phyloP scores from a whole-genome alignment of 192 early-diverging fungal genomes.

The Backusella psychrophila region DNA sequence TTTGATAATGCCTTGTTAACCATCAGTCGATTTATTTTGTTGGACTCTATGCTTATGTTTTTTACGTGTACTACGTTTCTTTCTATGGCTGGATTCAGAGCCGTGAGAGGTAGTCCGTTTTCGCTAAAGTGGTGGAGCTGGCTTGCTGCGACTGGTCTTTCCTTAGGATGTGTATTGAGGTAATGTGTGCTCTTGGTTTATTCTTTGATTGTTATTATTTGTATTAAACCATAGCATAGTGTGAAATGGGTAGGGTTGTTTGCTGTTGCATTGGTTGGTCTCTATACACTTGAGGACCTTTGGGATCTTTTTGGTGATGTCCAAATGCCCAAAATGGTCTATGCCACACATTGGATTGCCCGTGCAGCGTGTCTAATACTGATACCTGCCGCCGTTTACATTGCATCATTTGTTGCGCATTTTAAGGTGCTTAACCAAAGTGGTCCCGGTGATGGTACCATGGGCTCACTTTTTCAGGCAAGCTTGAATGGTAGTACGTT shows the following conservation, averaged over 20 bases:
- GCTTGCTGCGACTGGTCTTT: slow-evolving; percentile 79
- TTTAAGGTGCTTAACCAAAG: slow-evolving; percentile 80
- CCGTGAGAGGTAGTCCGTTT: slow-evolving; percentile 53
- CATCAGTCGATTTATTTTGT: slow-evolving; percentile 39
- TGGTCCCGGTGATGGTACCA: slow-evolving; percentile 87
- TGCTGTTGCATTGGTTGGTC: slow-evolving; percentile 83
- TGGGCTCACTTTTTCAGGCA: slow-evolving; percentile 99
- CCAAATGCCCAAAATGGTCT: slow-evolving; percentile 57
- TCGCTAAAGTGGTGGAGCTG: slow-evolving; percentile 89
- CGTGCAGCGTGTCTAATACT: slow-evolving; percentile 79
- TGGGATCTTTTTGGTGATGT: slow-evolving; percentile 84
- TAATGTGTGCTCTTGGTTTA: background rate
- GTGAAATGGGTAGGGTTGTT: slow-evolving; percentile 98
- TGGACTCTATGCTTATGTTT: slow-evolving; percentile 13
- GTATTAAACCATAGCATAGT: slow-evolving; percentile 30
- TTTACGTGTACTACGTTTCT: slow-evolving; percentile 64
- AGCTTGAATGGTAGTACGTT: slow-evolving; percentile 79
- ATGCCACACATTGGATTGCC: slow-evolving; percentile 82
- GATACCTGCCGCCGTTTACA: slow-evolving; percentile 81
- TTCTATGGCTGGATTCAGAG: slow-evolving; percentile 60
- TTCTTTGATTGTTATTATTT: background rate
- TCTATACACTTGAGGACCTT: slow-evolving; percentile 92
- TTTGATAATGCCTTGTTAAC: slow-evolving; percentile 38
- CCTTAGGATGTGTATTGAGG: slow-evolving; percentile 72
- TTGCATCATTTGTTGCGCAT: slow-evolving; percentile 81